Conservation (phyloP, 106 monocot species). For the Dactylorhiza incarnata region DNA sequence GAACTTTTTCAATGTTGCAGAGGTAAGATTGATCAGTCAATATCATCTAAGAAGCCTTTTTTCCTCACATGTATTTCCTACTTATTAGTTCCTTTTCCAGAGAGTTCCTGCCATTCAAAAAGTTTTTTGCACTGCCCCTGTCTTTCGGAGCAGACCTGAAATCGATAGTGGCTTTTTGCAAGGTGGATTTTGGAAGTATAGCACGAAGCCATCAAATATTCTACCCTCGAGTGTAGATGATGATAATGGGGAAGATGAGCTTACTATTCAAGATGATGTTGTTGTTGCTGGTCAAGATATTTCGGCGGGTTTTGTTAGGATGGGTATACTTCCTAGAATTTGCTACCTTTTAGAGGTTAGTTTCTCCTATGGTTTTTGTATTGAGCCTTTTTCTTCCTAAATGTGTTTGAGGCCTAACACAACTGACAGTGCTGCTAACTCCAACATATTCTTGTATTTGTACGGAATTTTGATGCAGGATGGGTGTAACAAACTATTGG, state of each 20-base stretch:
- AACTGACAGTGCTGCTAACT: no score
- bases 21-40: slow-evolving; percentile 38
- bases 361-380: background rate
- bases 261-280: slow-evolving; percentile 85
- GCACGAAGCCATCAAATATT: slow-evolving; percentile 77
- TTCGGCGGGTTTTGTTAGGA: slow-evolving; percentile 86
- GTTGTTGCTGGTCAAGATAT: slow-evolving; percentile 86
- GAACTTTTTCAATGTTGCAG: slow-evolving; percentile 48
- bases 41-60: background rate
- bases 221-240: slow-evolving; percentile 30
- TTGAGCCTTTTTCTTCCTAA: background rate
- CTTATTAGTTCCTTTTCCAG: slow-evolving; percentile 28
- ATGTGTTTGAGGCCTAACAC: background rate
- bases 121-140: slow-evolving; percentile 64
- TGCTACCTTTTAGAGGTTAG: slow-evolving; percentile 91
- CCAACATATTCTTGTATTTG: no score
- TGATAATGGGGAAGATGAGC: slow-evolving; percentile 42
- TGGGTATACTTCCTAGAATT: slow-evolving; percentile 90
- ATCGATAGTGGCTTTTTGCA: slow-evolving; percentile 67
- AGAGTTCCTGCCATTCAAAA: slow-evolving; percentile 40
- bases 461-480: no score
- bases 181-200: slow-evolving; percentile 98
- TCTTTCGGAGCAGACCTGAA: slow-evolving; percentile 78
- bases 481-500: no score
- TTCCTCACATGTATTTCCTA: background rate